These are phyloP conservation scores for Teratosphaeria zuluensis DNA, from an alignment of 2,329 filamentous ascomycete genomes.

Conservation along the genomic window DNA sequence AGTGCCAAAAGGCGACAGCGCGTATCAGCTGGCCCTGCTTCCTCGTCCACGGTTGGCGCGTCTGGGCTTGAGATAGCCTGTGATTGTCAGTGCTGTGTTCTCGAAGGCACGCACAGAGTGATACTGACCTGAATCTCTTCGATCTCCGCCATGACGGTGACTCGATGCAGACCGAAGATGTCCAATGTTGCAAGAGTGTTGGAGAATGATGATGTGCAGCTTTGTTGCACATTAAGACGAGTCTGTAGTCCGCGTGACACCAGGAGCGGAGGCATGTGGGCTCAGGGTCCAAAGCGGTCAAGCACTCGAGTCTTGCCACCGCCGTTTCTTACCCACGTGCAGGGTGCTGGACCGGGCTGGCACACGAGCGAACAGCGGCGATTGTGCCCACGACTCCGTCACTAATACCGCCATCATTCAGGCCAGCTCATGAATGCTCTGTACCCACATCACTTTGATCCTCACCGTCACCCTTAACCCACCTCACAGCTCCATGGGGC, in stretches of 20 bases:
- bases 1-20: not conserved
- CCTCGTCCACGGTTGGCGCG: not conserved
- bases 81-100: not conserved
- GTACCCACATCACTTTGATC: not conserved
- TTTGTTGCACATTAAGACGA: not conserved
- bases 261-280: not conserved
- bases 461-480: slow-evolving; percentile 7
- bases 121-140: not conserved
- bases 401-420: not conserved
- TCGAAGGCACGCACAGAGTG: too few relatives aligned
- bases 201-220: not conserved
- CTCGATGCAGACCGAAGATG: not conserved
- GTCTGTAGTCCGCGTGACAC: not conserved
- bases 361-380: too few relatives aligned
- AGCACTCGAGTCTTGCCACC: not conserved
- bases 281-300: not conserved
- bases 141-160: not conserved
- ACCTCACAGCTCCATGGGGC: slow-evolving; percentile 25
- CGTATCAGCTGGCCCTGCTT: not conserved
- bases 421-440: not conserved
- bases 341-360: too few relatives aligned
- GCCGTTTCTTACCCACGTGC: too few relatives aligned
- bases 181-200: not conserved
- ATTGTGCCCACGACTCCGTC: too few relatives aligned
- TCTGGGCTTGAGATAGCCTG: not conserved